Percentiles rank a stretch among this genome's conserved stretches.
Conservation (phyloP, 176 grass and related monocot genomes). For the Eremochloa ophiuroides region DNA sequence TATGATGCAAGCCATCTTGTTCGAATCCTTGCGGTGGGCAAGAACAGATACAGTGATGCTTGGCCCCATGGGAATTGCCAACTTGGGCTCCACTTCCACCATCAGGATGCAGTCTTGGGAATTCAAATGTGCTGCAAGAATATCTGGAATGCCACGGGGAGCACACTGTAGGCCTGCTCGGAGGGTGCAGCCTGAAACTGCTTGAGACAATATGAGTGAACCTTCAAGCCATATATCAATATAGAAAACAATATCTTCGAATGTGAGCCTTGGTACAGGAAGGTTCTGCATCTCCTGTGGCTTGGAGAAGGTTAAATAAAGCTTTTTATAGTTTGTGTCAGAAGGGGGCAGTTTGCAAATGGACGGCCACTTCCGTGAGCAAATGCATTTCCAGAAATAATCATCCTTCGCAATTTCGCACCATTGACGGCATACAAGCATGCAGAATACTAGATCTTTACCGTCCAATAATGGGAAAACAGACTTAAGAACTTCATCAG, state of each 20-base stretch:
- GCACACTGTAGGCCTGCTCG: slow-evolving; percentile 40
- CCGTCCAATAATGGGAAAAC: slow-evolving; percentile 66
- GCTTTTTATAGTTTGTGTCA: slow-evolving; percentile 42
- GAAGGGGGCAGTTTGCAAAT: slow-evolving; percentile 55
- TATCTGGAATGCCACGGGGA: slow-evolving; percentile 48
- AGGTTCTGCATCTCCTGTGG: slow-evolving; percentile 27
- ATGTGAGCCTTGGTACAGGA: slow-evolving; percentile 56
- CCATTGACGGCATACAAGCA: slow-evolving; percentile 77
- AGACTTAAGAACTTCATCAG: slow-evolving; percentile 59
- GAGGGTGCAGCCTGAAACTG: slow-evolving; percentile 50
- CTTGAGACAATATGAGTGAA: slow-evolving; percentile 54
- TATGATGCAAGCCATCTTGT: slow-evolving; percentile 63
- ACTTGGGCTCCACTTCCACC: slow-evolving; percentile 60
- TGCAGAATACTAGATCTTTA: slow-evolving; percentile 66
- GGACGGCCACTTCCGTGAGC: slow-evolving; percentile 62
- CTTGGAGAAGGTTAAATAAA: slow-evolving; percentile 66
- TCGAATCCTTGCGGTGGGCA: slow-evolving; percentile 56
- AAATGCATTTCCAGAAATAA: slow-evolving; percentile 86
- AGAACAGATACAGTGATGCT: slow-evolving; percentile 52
- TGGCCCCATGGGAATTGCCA: slow-evolving; percentile 33
- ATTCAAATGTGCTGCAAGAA: slow-evolving; percentile 52
- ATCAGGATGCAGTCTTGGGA: slow-evolving; percentile 51
- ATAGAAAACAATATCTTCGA: slow-evolving; percentile 63
- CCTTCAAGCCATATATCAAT: slow-evolving; percentile 74
- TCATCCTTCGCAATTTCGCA: slow-evolving; percentile 57